Percentiles rank a stretch among this genome's conserved stretches.
Conservation (phyloP, 768 basidiomycete genomes). For the Xerocomus potaroensis region DNA sequence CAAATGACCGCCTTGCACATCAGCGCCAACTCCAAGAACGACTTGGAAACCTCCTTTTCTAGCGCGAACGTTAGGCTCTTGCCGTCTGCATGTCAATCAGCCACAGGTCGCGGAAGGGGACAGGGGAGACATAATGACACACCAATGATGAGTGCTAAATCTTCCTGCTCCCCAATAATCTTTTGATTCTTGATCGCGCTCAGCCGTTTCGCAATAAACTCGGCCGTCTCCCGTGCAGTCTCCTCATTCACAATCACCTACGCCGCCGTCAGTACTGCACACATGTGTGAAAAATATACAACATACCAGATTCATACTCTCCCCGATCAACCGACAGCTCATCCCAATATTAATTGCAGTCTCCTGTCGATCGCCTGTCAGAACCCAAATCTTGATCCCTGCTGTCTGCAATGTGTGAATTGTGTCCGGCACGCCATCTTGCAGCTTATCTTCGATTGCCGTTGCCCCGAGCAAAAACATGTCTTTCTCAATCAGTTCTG, state of each 20-base stretch:
- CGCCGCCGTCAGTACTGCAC: neutral
- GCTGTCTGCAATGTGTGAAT: slow-evolving; percentile 98
- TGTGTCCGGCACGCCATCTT: slow-evolving; percentile 97
- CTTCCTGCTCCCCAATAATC: slow-evolving; percentile 88
- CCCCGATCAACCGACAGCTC: slow-evolving; percentile 94
- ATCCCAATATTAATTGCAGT: slow-evolving; percentile 99
- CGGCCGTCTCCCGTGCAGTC: slow-evolving; percentile 71
- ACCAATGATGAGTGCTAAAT: slow-evolving; percentile 94
- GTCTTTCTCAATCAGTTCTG: slow-evolving; percentile 95
- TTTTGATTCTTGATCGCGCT: slow-evolving; percentile 92
- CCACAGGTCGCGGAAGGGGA: no score
- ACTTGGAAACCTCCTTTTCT: slow-evolving; percentile 86
- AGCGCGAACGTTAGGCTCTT: slow-evolving; percentile 91
- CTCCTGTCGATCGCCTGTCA: slow-evolving; percentile 97
- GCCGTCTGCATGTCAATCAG: slow-evolving; percentile 56
- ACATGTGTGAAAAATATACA: neutral
- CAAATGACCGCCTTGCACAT: slow-evolving; percentile 99
- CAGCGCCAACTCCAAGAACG: slow-evolving; percentile 90
- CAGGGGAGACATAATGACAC: neutral
- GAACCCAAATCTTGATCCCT: slow-evolving; percentile 99
- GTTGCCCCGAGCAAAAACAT: slow-evolving; percentile 92
- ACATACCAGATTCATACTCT: slow-evolving; percentile 92
- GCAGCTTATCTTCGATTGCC: slow-evolving; percentile 97
- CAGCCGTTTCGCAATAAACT: slow-evolving; percentile 84
- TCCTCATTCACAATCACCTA: slow-evolving; percentile 96